A percentile compares a stretch with the other conserved stretches of the same genome.
phyloP scores from a whole-genome alignment of 208 protist genomes.

The Porcisia hertigi region DNA sequence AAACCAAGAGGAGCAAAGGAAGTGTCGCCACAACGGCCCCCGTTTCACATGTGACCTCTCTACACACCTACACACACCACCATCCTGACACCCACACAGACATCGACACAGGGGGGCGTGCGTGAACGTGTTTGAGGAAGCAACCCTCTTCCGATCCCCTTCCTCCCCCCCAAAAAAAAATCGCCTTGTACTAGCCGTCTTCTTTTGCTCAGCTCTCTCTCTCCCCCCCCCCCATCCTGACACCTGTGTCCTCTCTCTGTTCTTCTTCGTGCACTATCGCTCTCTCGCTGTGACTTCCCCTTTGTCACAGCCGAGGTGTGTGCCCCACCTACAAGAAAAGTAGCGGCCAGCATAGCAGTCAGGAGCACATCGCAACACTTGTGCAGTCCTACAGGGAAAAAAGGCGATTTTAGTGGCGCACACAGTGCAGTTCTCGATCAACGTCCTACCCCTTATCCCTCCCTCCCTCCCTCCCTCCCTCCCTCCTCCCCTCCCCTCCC shows the following conservation, averaged over 20 bases:
- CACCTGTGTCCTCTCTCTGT: neutral
- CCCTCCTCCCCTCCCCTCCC: neutral
- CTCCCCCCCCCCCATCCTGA: neutral
- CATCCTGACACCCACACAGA: neutral
- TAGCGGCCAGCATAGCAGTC: neutral
- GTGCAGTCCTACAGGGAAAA: neutral
- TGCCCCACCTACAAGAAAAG: neutral
- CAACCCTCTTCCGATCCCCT: neutral
- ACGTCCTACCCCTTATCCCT: neutral
- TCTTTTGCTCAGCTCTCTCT: neutral
- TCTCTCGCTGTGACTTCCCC: neutral
- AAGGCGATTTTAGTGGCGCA: neutral
- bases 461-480: neutral
- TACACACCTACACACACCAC: neutral
- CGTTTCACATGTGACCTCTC: no score
- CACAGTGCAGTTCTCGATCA: neutral
- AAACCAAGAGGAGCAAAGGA: no score
- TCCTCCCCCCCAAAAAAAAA: no score
- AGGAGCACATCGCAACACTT: neutral
- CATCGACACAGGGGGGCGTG: no score
- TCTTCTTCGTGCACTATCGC: neutral
- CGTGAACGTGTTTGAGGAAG: neutral
- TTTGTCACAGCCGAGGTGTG: neutral
- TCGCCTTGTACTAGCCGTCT: neutral
- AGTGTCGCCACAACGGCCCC: no score